These are phyloP conservation scores for Sclerotiophoma versabilis DNA, from an alignment of 2,329 filamentous ascomycete species.

Conservation along the genomic window DNA sequence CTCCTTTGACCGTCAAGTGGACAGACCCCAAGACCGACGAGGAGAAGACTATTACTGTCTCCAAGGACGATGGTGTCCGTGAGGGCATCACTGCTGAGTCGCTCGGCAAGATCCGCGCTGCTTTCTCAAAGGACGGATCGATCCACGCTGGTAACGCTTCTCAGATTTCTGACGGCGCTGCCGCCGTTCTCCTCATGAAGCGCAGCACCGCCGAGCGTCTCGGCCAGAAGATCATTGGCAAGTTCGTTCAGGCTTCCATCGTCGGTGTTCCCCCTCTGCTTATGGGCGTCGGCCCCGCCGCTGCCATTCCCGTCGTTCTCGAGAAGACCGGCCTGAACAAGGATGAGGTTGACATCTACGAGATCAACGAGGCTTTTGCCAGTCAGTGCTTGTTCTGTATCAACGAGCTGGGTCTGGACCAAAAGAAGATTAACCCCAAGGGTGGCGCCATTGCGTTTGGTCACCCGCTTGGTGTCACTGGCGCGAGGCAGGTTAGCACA, in stretches of 20 bases:
- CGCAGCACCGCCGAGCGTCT: conserved; percentile 87
- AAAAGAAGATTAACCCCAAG: conserved; percentile 95
- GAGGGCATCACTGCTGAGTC: conserved; percentile 85
- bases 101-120: conserved; percentile 87
- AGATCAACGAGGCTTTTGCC: conserved; percentile 99
- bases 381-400: conserved; percentile 93
- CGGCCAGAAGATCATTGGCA: conserved; percentile 88
- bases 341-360: conserved; percentile 91
- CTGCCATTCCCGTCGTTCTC: conserved; percentile 91
- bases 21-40: conserved; percentile 91
- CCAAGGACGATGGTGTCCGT: conserved; percentile 86
- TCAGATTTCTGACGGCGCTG: conserved; percentile 92
- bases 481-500: conserved; percentile 91
- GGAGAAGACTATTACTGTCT: conserved; percentile 81
- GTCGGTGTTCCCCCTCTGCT: conserved; percentile 91
- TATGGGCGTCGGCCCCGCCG: conserved; percentile 96
- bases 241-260: conserved; percentile 84
- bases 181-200: conserved; percentile 94
- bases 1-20: conserved; percentile 83
- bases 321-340: conserved; percentile 84
- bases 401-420: conserved; percentile 81
- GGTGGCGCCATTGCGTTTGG: conserved; percentile 96
- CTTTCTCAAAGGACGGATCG: conserved; percentile 88
- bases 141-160: conserved; percentile 97
- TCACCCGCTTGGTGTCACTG: conserved; percentile 93